Percentiles rank a stretch among this genome's conserved stretches.
Evolutionary conservation across 140 eudicot species (phyloP).

Genomic region (Erigeron philadelphicus): DNA sequence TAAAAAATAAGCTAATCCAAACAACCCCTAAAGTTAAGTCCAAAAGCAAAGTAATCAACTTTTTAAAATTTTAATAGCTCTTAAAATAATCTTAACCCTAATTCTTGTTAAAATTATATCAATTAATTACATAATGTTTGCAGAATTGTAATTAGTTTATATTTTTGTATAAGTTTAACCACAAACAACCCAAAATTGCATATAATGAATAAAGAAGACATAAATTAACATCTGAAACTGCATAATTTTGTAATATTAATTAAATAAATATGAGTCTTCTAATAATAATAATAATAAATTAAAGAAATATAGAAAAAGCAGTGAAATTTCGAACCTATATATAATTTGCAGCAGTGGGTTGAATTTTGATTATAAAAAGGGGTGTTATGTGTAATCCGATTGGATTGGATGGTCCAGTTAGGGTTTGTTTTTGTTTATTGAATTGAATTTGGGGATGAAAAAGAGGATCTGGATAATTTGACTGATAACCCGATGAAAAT

Average conservation of each 20-base stretch:
- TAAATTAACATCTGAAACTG: background rate
- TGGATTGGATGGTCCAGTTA: slow-evolving; percentile 61
- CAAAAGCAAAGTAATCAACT: too few relatives aligned
- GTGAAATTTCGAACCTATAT: slow-evolving; percentile 36
- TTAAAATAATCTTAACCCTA: too few relatives aligned
- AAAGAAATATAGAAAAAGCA: slow-evolving; percentile 10
- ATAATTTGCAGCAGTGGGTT: background rate
- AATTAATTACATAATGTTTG: too few relatives aligned
- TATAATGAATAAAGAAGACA: too few relatives aligned
- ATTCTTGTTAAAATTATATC: too few relatives aligned
- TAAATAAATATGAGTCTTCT: background rate
- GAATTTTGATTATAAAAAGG: slow-evolving; percentile 2
- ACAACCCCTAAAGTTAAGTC: too few relatives aligned
- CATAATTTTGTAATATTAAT: background rate
- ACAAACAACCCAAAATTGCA: too few relatives aligned
- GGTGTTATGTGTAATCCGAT: slow-evolving; percentile 39
- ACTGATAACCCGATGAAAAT: slow-evolving; percentile 30
- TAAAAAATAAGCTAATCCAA: too few relatives aligned
- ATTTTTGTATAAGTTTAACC: too few relatives aligned
- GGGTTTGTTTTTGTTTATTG: slow-evolving; percentile 31
- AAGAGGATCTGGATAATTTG: slow-evolving; percentile 23
- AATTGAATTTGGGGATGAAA: background rate
- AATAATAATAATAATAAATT: slow-evolving; percentile 1
- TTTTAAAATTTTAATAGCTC: too few relatives aligned
- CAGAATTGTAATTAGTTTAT: too few relatives aligned